Base-by-base conservation (phyloP, 441 rosid genomes). In the Adansonia grandidieri region DNA sequence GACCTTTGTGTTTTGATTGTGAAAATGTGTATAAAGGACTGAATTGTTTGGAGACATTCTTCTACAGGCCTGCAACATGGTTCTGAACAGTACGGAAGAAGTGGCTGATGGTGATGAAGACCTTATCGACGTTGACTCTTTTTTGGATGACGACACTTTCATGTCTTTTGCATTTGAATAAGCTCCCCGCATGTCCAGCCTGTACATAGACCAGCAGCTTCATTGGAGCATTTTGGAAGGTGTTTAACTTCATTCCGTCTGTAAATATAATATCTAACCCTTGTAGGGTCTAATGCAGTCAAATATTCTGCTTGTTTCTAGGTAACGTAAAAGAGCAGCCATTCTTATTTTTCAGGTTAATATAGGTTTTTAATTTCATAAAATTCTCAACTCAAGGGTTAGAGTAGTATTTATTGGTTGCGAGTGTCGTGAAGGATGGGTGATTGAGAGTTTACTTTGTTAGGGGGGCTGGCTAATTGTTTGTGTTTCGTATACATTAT, bases 141-240 rank as follows among this genome's bases (percentile, higher is more conserved):
- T 92, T 80, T 82, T 92, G 82, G 86, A 91, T 48, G 96, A 93
- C 15, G 93, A 89, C 50, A 77, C 88, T 19, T 83, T 88, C 80
- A 90, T 93, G 95, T 83, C 96, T 6, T 56, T 82, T 73, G 86
- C 89, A 71, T 90, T 84, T 79, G 89, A 89, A 74, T 81, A 84
- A 87, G 51, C 62, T 20, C 8, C 62, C 2, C n/a, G 73, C 19
- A 72, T 40, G 20, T 48, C 54, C 56, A 48, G 24, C 75, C 75
- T 80, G 84, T 85, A 84, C 82, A 78, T 82, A 81, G 76, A 74
- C 45, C 5, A 24, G 1, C 66, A 42, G 15, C 44, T 40, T 13
- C 19, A n/a, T 78, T 74, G 76, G 73, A 54, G 58, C 66, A n/a
- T 69, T 11, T 1, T 53, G 78, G 78, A 50, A 81, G 84, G 84